phyloP scores from a whole-genome alignment of 2,329 filamentous ascomycete genomes.

The Metarhizium robertsii region DNA sequence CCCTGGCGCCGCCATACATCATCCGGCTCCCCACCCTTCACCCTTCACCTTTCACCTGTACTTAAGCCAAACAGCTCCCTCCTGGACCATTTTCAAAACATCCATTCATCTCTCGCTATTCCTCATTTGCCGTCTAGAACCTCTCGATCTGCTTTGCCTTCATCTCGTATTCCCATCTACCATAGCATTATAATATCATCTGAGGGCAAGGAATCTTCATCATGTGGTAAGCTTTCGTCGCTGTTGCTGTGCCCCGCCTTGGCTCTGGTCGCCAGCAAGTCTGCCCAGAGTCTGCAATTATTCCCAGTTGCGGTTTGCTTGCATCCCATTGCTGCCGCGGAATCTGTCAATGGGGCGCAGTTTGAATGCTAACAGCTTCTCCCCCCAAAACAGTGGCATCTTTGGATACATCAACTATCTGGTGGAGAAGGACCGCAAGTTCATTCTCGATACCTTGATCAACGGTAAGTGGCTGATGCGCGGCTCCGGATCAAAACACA shows the following conservation, averaged over 20 bases:
- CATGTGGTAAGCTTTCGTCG: conserved; percentile 14
- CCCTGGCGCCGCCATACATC: conserved; percentile 1
- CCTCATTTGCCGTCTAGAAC: conserved; percentile 2
- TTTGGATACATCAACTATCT: conserved; percentile 99
- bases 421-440: conserved; percentile 96
- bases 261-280: not conserved
- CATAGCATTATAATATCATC: conserved; percentile 2
- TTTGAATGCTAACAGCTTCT: conserved; percentile 17
- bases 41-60: conserved; percentile 7
- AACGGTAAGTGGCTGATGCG: conserved; percentile 60
- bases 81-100: not conserved
- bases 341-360: conserved; percentile 5
- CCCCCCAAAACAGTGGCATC: conserved; percentile 57
- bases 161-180: not conserved
- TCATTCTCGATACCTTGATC: conserved; percentile 89
- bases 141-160: conserved; percentile 2
- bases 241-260: conserved; percentile 8
- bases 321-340: too few relatives aligned
- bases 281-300: not conserved
- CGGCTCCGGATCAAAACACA: not conserved
- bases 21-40: conserved; percentile 8
- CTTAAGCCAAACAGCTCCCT: conserved; percentile 7
- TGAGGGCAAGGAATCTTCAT: conserved; percentile 9
- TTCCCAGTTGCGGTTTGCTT: not conserved
- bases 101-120: conserved; percentile 5